phyloP scores from a whole-genome alignment of 371 early-diverging fungal genomes.

The Mortierella polycephala region DNA sequence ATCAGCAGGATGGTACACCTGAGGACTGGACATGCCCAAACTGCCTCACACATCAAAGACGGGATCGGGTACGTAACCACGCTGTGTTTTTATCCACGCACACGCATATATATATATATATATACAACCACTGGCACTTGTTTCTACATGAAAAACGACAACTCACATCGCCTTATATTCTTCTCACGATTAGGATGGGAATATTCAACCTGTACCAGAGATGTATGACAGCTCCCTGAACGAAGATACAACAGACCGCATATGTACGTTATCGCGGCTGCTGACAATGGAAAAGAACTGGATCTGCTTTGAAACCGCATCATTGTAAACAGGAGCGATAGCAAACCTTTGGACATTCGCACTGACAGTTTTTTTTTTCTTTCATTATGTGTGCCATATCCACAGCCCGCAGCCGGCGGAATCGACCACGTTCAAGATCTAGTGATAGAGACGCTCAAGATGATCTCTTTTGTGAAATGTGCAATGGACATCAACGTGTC shows the following conservation, averaged over 20 bases:
- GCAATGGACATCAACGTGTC: constrained; percentile 42
- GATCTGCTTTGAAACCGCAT: too few relatives aligned
- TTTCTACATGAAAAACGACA: not conserved
- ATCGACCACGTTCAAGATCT: not conserved
- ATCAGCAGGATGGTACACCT: constrained; percentile 21
- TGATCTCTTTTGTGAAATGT: constrained; percentile 45
- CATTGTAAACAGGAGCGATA: not conserved
- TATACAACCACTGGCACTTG: not conserved
- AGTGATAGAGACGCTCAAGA: not conserved
- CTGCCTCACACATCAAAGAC: constrained; percentile 39
- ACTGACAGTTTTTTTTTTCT: not conserved
- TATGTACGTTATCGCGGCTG: constrained; percentile 14
- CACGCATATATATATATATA: not conserved
- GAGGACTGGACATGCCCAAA: constrained; percentile 49
- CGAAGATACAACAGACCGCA: constrained; percentile 20
- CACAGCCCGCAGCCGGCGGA: constrained; percentile 18
- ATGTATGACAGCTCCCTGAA: constrained; percentile 49
- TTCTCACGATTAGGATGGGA: constrained; percentile 28
- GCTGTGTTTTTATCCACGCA: not conserved
- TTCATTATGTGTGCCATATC: not conserved
- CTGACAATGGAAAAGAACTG: too few relatives aligned
- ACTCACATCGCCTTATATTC: not conserved
- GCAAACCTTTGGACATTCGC: not conserved
- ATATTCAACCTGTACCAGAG: constrained; percentile 45
- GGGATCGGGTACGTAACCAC: constrained; percentile 25